Conservation (phyloP, 192 early-diverging fungal genomes). For the Backusella macrospora region DNA sequence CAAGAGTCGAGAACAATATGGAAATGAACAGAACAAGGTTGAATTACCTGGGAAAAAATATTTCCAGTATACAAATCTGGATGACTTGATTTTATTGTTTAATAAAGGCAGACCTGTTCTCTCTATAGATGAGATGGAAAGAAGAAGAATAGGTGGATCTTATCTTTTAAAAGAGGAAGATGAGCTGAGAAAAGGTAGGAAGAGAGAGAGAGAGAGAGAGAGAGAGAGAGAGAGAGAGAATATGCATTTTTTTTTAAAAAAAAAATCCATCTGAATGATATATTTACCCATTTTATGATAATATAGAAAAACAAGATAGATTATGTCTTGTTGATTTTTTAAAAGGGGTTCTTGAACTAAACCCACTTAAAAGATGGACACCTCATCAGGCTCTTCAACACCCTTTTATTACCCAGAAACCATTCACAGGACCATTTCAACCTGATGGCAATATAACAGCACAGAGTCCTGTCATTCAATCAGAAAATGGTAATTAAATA, state of each 20-base stretch:
- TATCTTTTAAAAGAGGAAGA: constrained; percentile 3
- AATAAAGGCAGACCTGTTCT: constrained; percentile 11
- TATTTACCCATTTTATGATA: neutral
- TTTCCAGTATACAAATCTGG: constrained; percentile 11
- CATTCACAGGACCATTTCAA: constrained; percentile 69
- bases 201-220: neutral
- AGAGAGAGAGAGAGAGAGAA: no score
- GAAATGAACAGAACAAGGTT: constrained; percentile 9
- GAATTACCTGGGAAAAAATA: constrained; percentile 13
- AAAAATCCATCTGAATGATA: no score
- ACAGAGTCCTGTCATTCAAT: neutral
- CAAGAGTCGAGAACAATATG: constrained; percentile 25
- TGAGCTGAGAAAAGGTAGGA: neutral
- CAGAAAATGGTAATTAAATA: neutral
- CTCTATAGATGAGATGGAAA: constrained; percentile 7
- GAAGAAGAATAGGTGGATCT: neutral
- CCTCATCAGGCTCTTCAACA: constrained; percentile 92
- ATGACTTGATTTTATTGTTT: constrained; percentile 13
- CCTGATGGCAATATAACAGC: constrained; percentile 37
- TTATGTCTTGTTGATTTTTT: constrained; percentile 89
- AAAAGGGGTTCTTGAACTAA: constrained; percentile 81
- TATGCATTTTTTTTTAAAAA: neutral
- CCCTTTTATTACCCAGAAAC: constrained; percentile 93
- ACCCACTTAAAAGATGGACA: constrained; percentile 93
- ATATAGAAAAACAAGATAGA: constrained; percentile 69